Evolutionary conservation across 2,329 filamentous ascomycete genomes (phyloP).

Genomic region (Zymoseptoria crescenta): DNA sequence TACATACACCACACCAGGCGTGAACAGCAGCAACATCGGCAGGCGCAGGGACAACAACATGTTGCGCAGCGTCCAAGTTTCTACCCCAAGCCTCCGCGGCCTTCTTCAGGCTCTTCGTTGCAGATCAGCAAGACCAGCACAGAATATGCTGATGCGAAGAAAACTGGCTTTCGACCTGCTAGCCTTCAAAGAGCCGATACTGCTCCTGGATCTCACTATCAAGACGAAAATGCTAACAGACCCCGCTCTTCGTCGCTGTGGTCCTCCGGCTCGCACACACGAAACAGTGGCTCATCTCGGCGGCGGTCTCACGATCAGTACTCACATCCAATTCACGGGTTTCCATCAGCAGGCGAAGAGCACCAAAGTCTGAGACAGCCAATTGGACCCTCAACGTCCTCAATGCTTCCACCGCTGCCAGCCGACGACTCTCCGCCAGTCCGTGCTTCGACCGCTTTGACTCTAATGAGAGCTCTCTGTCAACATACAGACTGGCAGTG

Average conservation of each 20-base stretch:
- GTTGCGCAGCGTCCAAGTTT: slow-evolving; percentile 47
- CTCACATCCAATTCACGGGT: not conserved
- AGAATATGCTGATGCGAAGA: slow-evolving; percentile 2
- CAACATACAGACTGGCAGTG: slow-evolving; percentile 77
- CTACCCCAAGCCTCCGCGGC: slow-evolving; percentile 54
- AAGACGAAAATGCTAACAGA: slow-evolving; percentile 11
- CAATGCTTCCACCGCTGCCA: slow-evolving; percentile 23
- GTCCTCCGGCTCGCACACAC: slow-evolving; percentile 7
- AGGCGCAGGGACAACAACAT: slow-evolving; percentile 36
- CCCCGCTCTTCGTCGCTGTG: slow-evolving; percentile 12
- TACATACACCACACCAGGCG: slow-evolving; percentile 41
- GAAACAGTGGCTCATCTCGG: slow-evolving; percentile 16
- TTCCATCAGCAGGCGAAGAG: slow-evolving; percentile 9
- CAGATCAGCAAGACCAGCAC: slow-evolving; percentile 5
- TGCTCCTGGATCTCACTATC: slow-evolving; percentile 1
- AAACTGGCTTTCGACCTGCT: slow-evolving; percentile 7
- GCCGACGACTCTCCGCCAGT: slow-evolving; percentile 34
- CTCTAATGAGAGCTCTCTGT: slow-evolving; percentile 66
- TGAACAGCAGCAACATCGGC: slow-evolving; percentile 29
- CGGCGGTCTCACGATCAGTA: slow-evolving; percentile 18
- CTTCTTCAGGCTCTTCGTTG: slow-evolving; percentile 45
- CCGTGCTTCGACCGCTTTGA: slow-evolving; percentile 59
- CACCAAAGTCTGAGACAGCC: slow-evolving; percentile 21
- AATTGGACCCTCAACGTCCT: slow-evolving; percentile 28
- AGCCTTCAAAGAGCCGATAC: slow-evolving; percentile 1